Evolutionary conservation across 2,329 filamentous ascomycete genomes (phyloP).

Genomic region (Ophiostoma ulmi): DNA sequence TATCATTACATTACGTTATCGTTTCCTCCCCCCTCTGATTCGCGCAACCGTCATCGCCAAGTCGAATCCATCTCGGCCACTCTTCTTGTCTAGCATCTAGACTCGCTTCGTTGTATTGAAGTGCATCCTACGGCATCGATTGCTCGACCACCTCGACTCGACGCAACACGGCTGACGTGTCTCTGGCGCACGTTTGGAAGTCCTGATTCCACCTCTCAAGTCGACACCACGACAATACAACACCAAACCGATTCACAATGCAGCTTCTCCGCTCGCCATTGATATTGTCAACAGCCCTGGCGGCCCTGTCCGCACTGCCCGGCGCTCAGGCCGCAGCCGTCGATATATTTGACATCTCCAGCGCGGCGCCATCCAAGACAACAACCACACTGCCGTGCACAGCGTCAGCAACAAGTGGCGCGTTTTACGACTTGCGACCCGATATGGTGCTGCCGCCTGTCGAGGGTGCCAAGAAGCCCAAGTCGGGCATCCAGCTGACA

Average conservation of each 20-base stretch:
- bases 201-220: neutral
- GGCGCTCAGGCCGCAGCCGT: slow-evolving; percentile 12
- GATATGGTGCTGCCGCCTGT: slow-evolving; percentile 46
- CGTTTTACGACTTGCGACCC: slow-evolving; percentile 55
- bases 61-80: neutral
- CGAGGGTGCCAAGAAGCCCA: slow-evolving; percentile 44
- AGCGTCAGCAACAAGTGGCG: slow-evolving; percentile 51
- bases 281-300: slow-evolving; percentile 18
- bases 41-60: neutral
- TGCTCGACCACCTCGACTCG: neutral
- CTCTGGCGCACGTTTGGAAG: neutral
- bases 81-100: neutral
- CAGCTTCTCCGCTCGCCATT: slow-evolving; percentile 19
- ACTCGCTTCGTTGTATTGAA: neutral
- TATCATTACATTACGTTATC: neutral
- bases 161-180: slow-evolving; percentile 5
- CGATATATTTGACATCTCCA: slow-evolving; percentile 1
- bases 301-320: slow-evolving; percentile 18
- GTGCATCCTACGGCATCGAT: neutral
- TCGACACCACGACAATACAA: neutral
- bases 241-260: slow-evolving; percentile 19
- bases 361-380: slow-evolving; percentile 28
- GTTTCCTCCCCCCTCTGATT: neutral
- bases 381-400: slow-evolving; percentile 49
- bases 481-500: slow-evolving; percentile 40